These are phyloP conservation scores for Cercospora canescens DNA, from an alignment of 2,329 filamentous ascomycete species.

Conservation along the genomic window DNA sequence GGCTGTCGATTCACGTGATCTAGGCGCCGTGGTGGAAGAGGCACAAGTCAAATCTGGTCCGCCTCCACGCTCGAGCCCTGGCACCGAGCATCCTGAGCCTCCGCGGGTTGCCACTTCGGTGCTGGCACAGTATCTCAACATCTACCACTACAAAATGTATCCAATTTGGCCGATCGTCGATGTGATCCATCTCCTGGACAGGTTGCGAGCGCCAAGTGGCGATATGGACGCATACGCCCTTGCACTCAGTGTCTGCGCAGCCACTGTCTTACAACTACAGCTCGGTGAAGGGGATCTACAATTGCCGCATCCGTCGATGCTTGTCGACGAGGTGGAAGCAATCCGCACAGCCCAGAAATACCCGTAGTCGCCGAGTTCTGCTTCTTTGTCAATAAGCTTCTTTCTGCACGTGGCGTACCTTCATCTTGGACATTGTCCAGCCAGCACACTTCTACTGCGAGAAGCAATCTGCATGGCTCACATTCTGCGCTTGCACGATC, in stretches of 20 bases:
- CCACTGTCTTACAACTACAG: slow-evolving; percentile 21
- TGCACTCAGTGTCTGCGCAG: slow-evolving; percentile 17
- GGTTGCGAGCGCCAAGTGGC: neutral
- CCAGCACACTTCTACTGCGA: neutral
- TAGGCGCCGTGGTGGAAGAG: neutral
- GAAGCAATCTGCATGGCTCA: neutral
- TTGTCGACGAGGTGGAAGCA: neutral
- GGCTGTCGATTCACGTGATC: too few relatives aligned
- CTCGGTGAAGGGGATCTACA: neutral
- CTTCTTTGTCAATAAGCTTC: neutral
- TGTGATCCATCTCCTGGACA: neutral
- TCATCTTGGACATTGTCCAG: neutral
- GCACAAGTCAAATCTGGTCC: neutral
- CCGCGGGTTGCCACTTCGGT: neutral
- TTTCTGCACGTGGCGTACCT: neutral
- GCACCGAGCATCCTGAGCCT: neutral
- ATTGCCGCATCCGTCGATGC: slow-evolving; percentile 4
- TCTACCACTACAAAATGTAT: slow-evolving; percentile 23
- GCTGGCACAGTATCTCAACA: slow-evolving; percentile 19
- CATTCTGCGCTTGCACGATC: neutral
- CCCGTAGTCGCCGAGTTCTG: neutral
- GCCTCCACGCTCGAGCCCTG: neutral
- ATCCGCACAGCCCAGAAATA: neutral
- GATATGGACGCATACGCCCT: slow-evolving; percentile 14
- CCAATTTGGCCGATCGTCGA: slow-evolving; percentile 23